Base-by-base conservation (phyloP, 148 eudicot species). In the Arctostaphylos glauca region DNA sequence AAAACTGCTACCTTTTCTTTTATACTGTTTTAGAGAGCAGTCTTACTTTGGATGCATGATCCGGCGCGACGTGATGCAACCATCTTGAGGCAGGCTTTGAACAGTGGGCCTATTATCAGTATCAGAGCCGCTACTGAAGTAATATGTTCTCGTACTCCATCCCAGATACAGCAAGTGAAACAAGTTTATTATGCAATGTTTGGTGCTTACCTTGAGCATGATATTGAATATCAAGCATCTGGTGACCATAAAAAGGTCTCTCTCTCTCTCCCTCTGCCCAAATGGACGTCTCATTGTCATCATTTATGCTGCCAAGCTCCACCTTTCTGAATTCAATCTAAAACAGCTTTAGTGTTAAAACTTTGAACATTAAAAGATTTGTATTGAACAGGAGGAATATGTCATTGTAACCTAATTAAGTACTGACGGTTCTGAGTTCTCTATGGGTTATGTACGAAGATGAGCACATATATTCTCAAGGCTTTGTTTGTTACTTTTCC, bases 11-110 rank as follows among this genome's bases (percentile, higher is more conserved):
- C 43, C 18, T 44, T 19, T 78, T 41, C 14, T 7, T 44, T n/a
- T n/a, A n/a, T 59, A 46, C 60, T 67, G 38, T 78, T 72, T 81
- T 90, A 94, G 98, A 83, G 64, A 87, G 95, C 94, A 12, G 85
- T 93, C n/a, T 74, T 90, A 60, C 92, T 91, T 12, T 94, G 96
- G 98, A 86, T 93, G 91, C 86, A 87, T 62, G 94, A 93, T 85
- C 95, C 94, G 25, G 94, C 93, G 47, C 49, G 84, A 14, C 90
- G 95, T n/a, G 98, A 95, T 91, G 98, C 97, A 80, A 85, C 86
- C 25, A 52, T 88, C n/a, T 76, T 93, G 76, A 91, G 88, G 81
- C 83, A 88, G 73, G 91, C 97, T 48, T 84, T 93, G 64, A 31
- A 31, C 38, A 74, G 80, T 50, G 88, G 84, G 60, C 82, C 85